phyloP scores from a whole-genome alignment of 257 asterid species.

The Linaria vulgaris region DNA sequence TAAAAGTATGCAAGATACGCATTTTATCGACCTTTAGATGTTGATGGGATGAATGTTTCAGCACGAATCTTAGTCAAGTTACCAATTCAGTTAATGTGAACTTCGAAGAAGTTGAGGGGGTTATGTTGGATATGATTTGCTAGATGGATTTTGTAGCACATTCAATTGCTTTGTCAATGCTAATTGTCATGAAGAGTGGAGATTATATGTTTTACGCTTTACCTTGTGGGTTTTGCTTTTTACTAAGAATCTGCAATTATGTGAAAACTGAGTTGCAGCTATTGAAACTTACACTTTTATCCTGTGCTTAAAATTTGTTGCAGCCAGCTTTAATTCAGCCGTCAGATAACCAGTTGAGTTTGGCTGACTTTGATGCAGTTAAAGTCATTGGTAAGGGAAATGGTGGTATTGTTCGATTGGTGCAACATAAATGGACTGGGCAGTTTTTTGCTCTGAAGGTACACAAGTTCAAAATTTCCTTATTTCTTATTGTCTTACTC shows the following conservation, averaged over 20 bases:
- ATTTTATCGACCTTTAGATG: no score
- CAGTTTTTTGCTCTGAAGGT: conserved; percentile 99
- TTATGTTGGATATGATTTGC: conserved; percentile 14
- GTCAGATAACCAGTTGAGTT: conserved; percentile 84
- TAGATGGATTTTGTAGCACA: conserved; percentile 1
- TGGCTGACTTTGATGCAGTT: conserved; percentile 92
- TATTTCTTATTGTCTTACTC: not conserved
- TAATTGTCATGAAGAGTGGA: not conserved
- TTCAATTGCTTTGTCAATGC: not conserved
- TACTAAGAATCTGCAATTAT: no score
- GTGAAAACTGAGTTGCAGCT: no score
- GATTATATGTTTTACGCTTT: not conserved
- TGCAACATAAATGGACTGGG: conserved; percentile 94
- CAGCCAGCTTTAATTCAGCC: conserved; percentile 89
- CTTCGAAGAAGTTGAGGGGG: not conserved
- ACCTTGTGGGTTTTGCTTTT: no score
- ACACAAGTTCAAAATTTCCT: not conserved
- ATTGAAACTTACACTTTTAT: not conserved
- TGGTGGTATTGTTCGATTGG: conserved; percentile 92
- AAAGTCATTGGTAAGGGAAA: conserved; percentile 95
- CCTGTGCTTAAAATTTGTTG: conserved; percentile 22
- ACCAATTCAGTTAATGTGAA: not conserved
- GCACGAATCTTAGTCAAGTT: no score
- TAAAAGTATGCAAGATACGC: no score
- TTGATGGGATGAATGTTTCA: no score